Conservation (phyloP, 306 rosid species). For the Dalbergia oliveri region DNA sequence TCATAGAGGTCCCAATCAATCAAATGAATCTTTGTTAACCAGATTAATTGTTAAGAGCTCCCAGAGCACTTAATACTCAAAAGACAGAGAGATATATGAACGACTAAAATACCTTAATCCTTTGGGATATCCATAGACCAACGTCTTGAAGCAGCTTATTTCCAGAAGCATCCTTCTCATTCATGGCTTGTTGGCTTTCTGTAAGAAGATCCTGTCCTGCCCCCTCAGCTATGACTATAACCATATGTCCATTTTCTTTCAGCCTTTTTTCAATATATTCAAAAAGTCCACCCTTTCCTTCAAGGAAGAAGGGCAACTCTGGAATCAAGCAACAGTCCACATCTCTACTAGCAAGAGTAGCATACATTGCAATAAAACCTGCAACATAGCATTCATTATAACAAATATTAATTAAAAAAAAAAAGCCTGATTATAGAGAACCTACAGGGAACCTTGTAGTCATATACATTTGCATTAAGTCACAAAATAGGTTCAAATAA, state of each 20-base stretch:
- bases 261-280: slow-evolving; percentile 75
- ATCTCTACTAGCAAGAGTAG: slow-evolving; percentile 93
- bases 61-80: slow-evolving; percentile 1
- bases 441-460: not conserved
- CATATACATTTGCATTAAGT: slow-evolving; percentile 21
- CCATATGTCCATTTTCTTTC: slow-evolving; percentile 88
- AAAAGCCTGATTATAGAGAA: slow-evolving; percentile 24
- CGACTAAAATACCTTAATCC: slow-evolving; percentile 71
- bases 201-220: slow-evolving; percentile 91
- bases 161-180: slow-evolving; percentile 88
- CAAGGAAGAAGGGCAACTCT: slow-evolving; percentile 89
- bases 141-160: slow-evolving; percentile 79
- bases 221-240: slow-evolving; percentile 90
- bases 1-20: slow-evolving; percentile 26
- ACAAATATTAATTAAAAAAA: slow-evolving; percentile 18
- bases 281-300: slow-evolving; percentile 87
- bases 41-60: slow-evolving; percentile 10
- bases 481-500: slow-evolving; percentile 8
- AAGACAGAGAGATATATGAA: slow-evolving; percentile 10
- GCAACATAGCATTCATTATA: slow-evolving; percentile 35
- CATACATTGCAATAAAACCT: slow-evolving; percentile 97
- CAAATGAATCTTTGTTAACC: slow-evolving; percentile 21
- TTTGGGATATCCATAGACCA: slow-evolving; percentile 89
- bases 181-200: slow-evolving; percentile 64
- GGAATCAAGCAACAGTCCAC: slow-evolving; percentile 97